phyloP scores from a whole-genome alignment of 1,284 basidiomycete species.

The Irpex sp. region DNA sequence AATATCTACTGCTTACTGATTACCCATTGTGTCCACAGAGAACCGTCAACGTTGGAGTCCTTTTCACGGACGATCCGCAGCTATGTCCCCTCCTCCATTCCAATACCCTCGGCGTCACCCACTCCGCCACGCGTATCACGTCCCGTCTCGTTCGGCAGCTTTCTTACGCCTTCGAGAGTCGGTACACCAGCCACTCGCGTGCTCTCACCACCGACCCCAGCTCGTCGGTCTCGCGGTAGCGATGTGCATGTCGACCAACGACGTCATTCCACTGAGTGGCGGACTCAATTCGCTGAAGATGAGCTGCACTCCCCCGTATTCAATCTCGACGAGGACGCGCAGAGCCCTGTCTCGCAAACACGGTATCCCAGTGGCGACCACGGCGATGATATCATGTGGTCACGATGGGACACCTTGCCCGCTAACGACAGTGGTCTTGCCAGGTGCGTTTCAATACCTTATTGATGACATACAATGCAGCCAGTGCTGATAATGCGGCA shows the following conservation, averaged over 20 bases:
- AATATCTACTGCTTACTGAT: not conserved
- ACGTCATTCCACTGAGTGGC: constrained; percentile 13
- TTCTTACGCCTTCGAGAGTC: constrained; percentile 24
- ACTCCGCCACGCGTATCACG: constrained; percentile 47
- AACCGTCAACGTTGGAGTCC: constrained; percentile 44
- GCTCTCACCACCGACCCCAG: constrained; percentile 4
- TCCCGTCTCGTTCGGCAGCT: constrained; percentile 45
- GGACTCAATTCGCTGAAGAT: constrained; percentile 2
- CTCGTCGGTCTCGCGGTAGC: constrained; percentile 18
- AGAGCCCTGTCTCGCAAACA: constrained; percentile 17
- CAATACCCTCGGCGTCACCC: constrained; percentile 43
- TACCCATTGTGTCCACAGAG: constrained; percentile 26
- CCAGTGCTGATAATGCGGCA: constrained; percentile 23
- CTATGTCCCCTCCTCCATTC: constrained; percentile 50
- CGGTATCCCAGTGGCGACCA: constrained; percentile 26
- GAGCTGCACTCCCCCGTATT: constrained; percentile 22
- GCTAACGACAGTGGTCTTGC: constrained; percentile 11
- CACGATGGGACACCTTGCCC: constrained; percentile 28
- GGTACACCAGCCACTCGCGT: constrained; percentile 11
- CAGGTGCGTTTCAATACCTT: constrained; percentile 24
- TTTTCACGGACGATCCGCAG: constrained; percentile 48
- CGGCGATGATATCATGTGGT: constrained; percentile 30
- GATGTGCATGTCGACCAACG: constrained; percentile 12
- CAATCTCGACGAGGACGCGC: constrained; percentile 26
- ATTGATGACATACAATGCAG: constrained; percentile 8